Percentiles rank a stretch among this genome's conserved stretches.
These are phyloP conservation scores for Cercospora citrullina DNA, from an alignment of 2,329 filamentous ascomycete species.

Conservation along the genomic window DNA sequence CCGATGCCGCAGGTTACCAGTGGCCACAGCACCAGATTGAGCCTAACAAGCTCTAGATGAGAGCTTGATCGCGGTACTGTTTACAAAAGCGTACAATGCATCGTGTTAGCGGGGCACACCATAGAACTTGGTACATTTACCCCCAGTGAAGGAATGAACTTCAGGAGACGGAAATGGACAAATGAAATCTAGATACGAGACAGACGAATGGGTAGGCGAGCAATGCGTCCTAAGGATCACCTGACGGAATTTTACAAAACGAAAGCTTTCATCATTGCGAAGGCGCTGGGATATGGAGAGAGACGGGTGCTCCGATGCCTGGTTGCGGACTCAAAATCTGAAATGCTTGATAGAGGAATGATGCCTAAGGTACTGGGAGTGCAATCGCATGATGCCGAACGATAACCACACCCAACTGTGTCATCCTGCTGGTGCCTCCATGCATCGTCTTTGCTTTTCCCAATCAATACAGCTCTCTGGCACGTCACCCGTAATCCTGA, in stretches of 20 bases:
- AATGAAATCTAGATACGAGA: neutral
- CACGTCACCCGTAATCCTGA: neutral
- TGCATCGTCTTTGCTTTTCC: neutral
- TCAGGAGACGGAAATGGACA: neutral
- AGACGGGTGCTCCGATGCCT: constrained; percentile 7
- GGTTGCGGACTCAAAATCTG: neutral
- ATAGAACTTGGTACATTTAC: neutral
- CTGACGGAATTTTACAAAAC: neutral
- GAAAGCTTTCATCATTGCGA: neutral
- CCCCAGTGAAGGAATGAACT: neutral
- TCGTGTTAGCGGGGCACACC: constrained; percentile 3
- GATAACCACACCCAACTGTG: neutral
- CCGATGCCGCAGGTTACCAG: constrained; percentile 91
- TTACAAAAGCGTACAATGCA: neutral
- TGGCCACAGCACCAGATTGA: constrained; percentile 76
- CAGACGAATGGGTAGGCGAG: constrained; percentile 2
- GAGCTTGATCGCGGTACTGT: neutral
- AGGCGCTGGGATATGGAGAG: constrained; percentile 9
- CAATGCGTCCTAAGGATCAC: neutral
- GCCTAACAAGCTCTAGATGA: constrained; percentile 72
- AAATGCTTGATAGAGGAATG: neutral
- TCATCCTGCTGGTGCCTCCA: neutral
- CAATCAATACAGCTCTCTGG: neutral
- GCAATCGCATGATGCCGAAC: neutral
- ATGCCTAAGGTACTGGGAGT: no score